phyloP scores from a whole-genome alignment of 1,284 basidiomycete genomes.

The Rhodofomes roseus region DNA sequence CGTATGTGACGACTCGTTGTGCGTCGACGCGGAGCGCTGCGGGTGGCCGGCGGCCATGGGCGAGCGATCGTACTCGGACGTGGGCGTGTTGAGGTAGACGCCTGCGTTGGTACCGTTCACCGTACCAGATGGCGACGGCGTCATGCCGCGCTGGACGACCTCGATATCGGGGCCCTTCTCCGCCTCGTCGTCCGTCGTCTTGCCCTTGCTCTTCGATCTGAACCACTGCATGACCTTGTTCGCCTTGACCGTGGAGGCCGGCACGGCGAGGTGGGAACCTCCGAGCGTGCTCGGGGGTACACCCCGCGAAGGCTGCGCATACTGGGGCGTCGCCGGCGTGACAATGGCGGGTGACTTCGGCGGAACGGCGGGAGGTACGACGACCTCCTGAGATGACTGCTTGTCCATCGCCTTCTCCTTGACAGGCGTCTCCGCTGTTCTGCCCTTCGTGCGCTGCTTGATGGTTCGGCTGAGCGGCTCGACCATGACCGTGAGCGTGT shows the following conservation, averaged over 20 bases:
- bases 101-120: constrained; percentile 21
- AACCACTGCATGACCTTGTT: constrained; percentile 82
- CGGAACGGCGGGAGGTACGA: constrained; percentile 1
- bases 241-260: constrained; percentile 70
- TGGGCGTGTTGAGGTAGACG: constrained; percentile 17
- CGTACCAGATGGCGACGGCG: constrained; percentile 30
- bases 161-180: constrained; percentile 20
- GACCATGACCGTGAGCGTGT: constrained; percentile 81
- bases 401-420: constrained; percentile 33
- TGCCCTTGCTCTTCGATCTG: constrained; percentile 62
- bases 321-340: constrained; percentile 23
- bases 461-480: constrained; percentile 66
- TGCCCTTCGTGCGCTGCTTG: constrained; percentile 44
- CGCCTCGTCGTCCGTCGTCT: constrained; percentile 29
- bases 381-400: not conserved
- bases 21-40: constrained; percentile 41
- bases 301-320: constrained; percentile 18
- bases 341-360: constrained; percentile 16
- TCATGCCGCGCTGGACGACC: constrained; percentile 11
- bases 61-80: constrained; percentile 22
- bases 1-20: constrained; percentile 34
- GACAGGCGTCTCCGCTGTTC: constrained; percentile 30
- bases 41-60: constrained; percentile 28
- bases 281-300: constrained; percentile 5
- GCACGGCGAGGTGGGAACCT: constrained; percentile 35